Evolutionary conservation across 2,329 filamentous ascomycete species (phyloP).

Genomic region (Sarocladiaceae sp.): DNA sequence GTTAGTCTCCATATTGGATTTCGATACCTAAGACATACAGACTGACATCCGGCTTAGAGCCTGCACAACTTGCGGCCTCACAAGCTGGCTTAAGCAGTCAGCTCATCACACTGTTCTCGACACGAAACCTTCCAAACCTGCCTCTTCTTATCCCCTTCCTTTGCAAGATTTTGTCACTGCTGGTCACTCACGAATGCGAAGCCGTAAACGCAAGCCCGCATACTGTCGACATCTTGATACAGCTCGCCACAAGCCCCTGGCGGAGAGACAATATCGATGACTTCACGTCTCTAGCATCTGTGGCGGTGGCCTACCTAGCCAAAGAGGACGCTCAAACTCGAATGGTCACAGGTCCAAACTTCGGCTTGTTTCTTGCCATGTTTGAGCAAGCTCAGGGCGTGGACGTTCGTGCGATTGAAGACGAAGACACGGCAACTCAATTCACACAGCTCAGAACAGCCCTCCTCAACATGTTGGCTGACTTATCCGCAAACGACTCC

Average conservation of each 20-base stretch:
- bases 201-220: constrained; percentile 35
- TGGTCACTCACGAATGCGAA: constrained; percentile 50
- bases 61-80: constrained; percentile 53
- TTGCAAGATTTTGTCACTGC: constrained; percentile 52
- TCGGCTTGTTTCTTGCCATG: constrained; percentile 41
- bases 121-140: constrained; percentile 36
- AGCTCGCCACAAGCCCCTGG: constrained; percentile 38
- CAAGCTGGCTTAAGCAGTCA: constrained; percentile 44
- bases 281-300: constrained; percentile 47
- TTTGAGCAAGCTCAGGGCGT: constrained; percentile 46
- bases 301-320: constrained; percentile 53
- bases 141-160: constrained; percentile 45
- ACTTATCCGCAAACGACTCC: constrained; percentile 45
- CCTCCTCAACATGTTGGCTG: constrained; percentile 48
- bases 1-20: constrained; percentile 31
- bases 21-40: constrained; percentile 14
- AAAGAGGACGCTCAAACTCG: constrained; percentile 46
- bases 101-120: constrained; percentile 45
- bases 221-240: constrained; percentile 47
- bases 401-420: constrained; percentile 33
- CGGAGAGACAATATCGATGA: constrained; percentile 46
- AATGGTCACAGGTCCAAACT: constrained; percentile 35
- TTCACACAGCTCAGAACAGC: constrained; percentile 45
- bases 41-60: constrained; percentile 36
- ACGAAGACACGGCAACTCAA: constrained; percentile 38